Base-by-base conservation (phyloP, 306 rosid species). In the Crataegus laevigata region DNA sequence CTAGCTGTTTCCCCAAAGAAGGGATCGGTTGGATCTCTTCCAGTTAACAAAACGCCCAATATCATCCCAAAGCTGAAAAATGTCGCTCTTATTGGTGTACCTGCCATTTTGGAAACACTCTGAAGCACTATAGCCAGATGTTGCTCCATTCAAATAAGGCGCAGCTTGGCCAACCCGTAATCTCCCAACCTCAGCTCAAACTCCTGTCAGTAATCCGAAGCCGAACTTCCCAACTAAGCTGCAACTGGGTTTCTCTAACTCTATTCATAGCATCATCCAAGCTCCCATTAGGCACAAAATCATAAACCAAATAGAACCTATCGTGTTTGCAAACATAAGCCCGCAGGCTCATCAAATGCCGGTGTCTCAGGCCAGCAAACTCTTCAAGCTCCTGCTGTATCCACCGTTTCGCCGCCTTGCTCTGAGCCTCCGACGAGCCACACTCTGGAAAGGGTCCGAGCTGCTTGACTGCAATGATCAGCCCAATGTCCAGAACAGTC, bases 31-130 rank as follows among this genome's bases (percentile, higher is more conserved):
- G 96, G 91, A 52, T 90, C 96, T 90, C 87, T 84, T 30, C 97
- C 93, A 0, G 97, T 94, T 75, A 94, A 73, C 19, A 94, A 69
- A 73, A 90, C 89, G 13, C 91, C 96, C 77, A 94, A 76, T 58
- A 94, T 87, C 96, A 90, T 90, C 42, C 97, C 99, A 60, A 94
- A 94, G 79, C 99, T 85, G 89, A 42, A 91, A 94, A 42, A 94
- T 91, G 82, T 94, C 99, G 68, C 99, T 90, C 77, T 94, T 94
- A 73, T 92, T 96, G 0, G 86, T 29, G 67, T 77, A 94, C 99
- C 97, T 92, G 92, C 90, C 74, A 77, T 76, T 85, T 62, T 85
- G 92, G 55, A 85, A 81, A 82, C 92, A 89, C 82, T 92, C 96
- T 18, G 97, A 96, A 80, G 96, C 90, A 58, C 76, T 83, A 76